Base-by-base conservation (phyloP, 2,329 filamentous ascomycete species). In the Exophiala xenobiotica region DNA sequence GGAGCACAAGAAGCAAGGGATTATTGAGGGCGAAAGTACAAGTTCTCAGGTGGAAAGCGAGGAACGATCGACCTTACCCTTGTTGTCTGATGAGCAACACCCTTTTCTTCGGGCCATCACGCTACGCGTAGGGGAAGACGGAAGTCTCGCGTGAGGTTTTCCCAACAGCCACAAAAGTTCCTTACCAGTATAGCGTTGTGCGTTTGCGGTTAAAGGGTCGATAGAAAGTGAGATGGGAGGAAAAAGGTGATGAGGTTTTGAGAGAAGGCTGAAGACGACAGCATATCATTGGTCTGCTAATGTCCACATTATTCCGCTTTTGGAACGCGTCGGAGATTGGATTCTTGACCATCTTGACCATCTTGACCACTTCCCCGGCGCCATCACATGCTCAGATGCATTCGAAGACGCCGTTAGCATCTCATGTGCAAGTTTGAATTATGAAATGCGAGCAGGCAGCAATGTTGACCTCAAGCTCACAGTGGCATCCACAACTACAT, bases 261-360 rank as follows among this genome's bases (percentile, higher is more conserved):
- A 16, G 8, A 33, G 29, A 33, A 46, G 42, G 42, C 33, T 46
- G 42, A 46, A 26, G 12, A 12, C 22, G 9, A 20, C 9, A 18
- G 7, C n/a, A 35, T 33, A 31, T 46, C 14, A 46, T 46, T 46
- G 42, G 42, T 14, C 22, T 19, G n/a, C 14, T 24, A 3, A 20
- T 35, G 14, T 35, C 42, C 42, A 46, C 42, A 20, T 9, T n/a
- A 16, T 29, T 6, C 14, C 38, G 18, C 18, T 12, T 33, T 46
- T 46, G 42, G 16, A 16, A 35, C 3, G 16, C 31, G 19, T 14
- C 18, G 42, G 42, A 46, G 35, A 46, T 46, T 46, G 42, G 14
- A 27, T 23, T 14, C 9, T 33, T 33, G n/a, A n/a, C n/a, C n/a
- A n/a, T n/a, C n/a, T n/a, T n/a, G n/a, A n/a, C n/a, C n/a, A n/a